phyloP scores from a whole-genome alignment of 2,329 filamentous ascomycete genomes.

The Penicillium griseofulvum region DNA sequence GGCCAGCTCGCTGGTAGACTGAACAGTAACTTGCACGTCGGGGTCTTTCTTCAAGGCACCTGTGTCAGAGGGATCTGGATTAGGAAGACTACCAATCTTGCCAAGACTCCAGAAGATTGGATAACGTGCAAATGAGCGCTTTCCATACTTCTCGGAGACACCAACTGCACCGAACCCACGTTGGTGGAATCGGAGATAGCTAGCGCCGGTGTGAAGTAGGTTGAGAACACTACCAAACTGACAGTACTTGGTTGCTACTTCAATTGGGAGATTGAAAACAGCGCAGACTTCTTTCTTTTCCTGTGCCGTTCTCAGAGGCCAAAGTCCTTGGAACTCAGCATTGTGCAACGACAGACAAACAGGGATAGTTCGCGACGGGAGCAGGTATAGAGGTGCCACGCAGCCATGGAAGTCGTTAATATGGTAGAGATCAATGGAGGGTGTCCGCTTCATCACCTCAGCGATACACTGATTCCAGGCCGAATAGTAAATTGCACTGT shows the following conservation, averaged over 20 bases:
- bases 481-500: slow-evolving; percentile 66
- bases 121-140: slow-evolving; percentile 64
- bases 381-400: slow-evolving; percentile 61
- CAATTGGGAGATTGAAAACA: slow-evolving; percentile 57
- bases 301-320: slow-evolving; percentile 62
- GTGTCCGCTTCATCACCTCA: slow-evolving; percentile 57
- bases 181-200: slow-evolving; percentile 64
- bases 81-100: slow-evolving; percentile 62
- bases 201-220: slow-evolving; percentile 63
- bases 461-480: slow-evolving; percentile 71
- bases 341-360: slow-evolving; percentile 66
- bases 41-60: slow-evolving; percentile 58
- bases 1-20: slow-evolving; percentile 57
- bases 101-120: slow-evolving; percentile 68
- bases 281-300: slow-evolving; percentile 63
- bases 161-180: slow-evolving; percentile 68
- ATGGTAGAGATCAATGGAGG: slow-evolving; percentile 63
- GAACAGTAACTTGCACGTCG: slow-evolving; percentile 56
- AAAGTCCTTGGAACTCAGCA: slow-evolving; percentile 67
- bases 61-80: slow-evolving; percentile 64
- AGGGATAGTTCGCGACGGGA: slow-evolving; percentile 58
- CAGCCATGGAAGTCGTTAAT: slow-evolving; percentile 67
- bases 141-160: slow-evolving; percentile 67
- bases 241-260: slow-evolving; percentile 2
- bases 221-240: slow-evolving; percentile 70